phyloP scores from a whole-genome alignment of 129 eudicot species.

The Tagetes erecta region DNA sequence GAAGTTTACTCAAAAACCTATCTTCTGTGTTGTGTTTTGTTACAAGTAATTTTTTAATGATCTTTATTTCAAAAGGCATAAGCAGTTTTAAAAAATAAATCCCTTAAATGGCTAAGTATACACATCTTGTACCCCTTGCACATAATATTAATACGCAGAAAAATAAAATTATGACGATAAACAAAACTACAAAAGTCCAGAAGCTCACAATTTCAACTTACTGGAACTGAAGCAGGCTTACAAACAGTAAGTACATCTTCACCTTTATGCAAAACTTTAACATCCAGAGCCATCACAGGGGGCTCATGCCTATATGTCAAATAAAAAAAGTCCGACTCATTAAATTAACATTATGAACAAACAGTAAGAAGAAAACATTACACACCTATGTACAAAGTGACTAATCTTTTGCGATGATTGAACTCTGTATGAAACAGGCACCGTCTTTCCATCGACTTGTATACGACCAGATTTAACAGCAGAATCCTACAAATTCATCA shows the following conservation, averaged over 20 bases:
- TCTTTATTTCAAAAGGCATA: not conserved
- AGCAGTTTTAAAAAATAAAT: not conserved
- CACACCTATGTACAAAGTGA: conserved; percentile 93
- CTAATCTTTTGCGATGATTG: conserved; percentile 90
- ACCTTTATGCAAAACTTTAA: conserved; percentile 62
- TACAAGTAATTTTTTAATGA: not conserved
- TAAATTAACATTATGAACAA: not conserved
- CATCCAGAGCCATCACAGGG: conserved; percentile 84
- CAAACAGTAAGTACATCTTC: conserved; percentile 74
- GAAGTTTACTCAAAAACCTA: not conserved
- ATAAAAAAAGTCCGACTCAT: conserved; percentile 16
- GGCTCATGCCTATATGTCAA: conserved; percentile 89
- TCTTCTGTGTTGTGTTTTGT: not conserved
- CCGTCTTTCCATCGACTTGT: conserved; percentile 84
- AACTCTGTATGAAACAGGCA: conserved; percentile 63
- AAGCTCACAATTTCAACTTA: conserved; percentile 42
- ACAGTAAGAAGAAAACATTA: conserved; percentile 12
- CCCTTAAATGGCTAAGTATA: not conserved
- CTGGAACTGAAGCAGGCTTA: conserved; percentile 98
- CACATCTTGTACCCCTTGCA: not conserved
- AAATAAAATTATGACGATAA: not conserved
- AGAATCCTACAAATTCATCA: conserved; percentile 53
- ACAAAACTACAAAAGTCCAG: not conserved
- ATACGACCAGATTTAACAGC: conserved; percentile 94
- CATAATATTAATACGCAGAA: not conserved